Conservation (phyloP, 1,139 yeast species). For the Candida labiduridarum region DNA sequence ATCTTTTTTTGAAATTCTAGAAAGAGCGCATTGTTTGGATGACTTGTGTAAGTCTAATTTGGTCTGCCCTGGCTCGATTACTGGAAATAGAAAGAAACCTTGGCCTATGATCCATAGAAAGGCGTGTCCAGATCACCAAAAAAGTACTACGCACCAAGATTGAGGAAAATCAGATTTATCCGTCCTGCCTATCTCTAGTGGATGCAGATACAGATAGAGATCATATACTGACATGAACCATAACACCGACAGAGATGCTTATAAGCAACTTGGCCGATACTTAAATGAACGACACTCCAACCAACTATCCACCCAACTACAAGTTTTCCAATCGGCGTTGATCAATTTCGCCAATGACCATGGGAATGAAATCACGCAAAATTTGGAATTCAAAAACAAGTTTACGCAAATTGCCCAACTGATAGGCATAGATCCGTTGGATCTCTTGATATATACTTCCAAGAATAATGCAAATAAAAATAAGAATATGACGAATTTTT, state of each 20-base stretch:
- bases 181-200: not conserved
- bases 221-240: conserved; percentile 11
- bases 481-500: conserved; percentile 49
- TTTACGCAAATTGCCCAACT: conserved; percentile 76
- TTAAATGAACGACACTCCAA: conserved; percentile 45
- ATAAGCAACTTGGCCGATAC: conserved; percentile 26
- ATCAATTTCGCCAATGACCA: conserved; percentile 66
- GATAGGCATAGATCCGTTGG: conserved; percentile 84
- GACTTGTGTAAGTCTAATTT: too few relatives aligned
- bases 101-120: too few relatives aligned
- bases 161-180: not conserved
- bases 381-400: conserved; percentile 66
- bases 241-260: conserved; percentile 30
- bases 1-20: too few relatives aligned
- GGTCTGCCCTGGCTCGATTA: too few relatives aligned
- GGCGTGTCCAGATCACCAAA: too few relatives aligned
- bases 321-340: conserved; percentile 62
- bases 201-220: not conserved
- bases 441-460: conserved; percentile 38
- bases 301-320: conserved; percentile 58
- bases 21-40: too few relatives aligned
- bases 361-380: conserved; percentile 60
- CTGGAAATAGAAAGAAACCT: too few relatives aligned
- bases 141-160: not conserved
- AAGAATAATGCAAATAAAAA: conserved; percentile 12